phyloP scores from a whole-genome alignment of 225 moss, liverwort and hornwort species.

The Thuidium tamariscinum region DNA sequence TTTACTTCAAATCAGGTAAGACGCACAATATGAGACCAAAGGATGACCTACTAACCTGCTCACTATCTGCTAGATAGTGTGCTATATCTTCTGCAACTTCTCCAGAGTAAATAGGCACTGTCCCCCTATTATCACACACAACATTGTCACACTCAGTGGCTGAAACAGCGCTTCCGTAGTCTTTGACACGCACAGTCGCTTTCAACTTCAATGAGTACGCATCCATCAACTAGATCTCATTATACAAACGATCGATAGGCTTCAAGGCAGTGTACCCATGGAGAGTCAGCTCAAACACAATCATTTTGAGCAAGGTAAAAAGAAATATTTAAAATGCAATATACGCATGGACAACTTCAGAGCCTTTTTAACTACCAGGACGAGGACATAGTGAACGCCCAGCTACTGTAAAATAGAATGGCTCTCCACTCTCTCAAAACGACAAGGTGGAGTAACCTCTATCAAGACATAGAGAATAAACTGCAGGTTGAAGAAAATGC shows the following conservation, averaged over 20 bases:
- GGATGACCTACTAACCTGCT: conserved; percentile 49
- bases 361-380: not conserved
- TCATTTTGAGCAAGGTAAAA: not conserved
- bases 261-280: not conserved
- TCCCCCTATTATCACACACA: conserved; percentile 46
- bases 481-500: conserved; percentile 17
- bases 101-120: conserved; percentile 91
- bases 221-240: not conserved
- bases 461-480: not conserved
- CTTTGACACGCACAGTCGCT: not conserved
- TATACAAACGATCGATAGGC: not conserved
- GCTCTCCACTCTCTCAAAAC: not conserved
- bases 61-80: conserved; percentile 96
- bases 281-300: not conserved
- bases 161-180: not conserved
- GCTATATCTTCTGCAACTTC: conserved; percentile 99
- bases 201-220: not conserved
- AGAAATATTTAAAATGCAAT: not conserved
- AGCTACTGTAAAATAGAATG: not conserved
- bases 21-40: not conserved
- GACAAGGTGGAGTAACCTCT: not conserved
- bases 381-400: not conserved
- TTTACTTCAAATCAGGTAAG: not conserved
- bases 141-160: not conserved
- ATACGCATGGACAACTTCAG: not conserved